phyloP scores from a whole-genome alignment of 2,329 filamentous ascomycete species.

The Phialocephala sp. region DNA sequence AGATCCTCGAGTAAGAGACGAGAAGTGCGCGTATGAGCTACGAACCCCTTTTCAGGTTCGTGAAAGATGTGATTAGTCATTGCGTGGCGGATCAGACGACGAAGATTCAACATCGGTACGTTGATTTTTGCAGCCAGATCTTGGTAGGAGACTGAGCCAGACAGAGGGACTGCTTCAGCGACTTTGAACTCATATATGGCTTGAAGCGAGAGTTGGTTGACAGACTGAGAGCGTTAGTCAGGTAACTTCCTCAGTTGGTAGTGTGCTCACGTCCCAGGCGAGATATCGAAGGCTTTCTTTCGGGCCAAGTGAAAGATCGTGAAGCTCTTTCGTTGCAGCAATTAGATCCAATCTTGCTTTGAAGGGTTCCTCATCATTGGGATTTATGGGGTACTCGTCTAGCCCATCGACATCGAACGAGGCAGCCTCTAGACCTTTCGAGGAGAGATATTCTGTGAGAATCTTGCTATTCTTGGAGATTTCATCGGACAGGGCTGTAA shows the following conservation, averaged over 20 bases:
- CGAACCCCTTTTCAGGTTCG: constrained; percentile 16
- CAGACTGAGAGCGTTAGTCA: neutral
- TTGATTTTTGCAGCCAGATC: constrained; percentile 42
- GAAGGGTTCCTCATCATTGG: neutral
- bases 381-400: neutral
- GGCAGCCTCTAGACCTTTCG: neutral
- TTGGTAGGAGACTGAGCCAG: constrained; percentile 50
- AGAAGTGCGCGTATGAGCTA: constrained; percentile 26
- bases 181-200: constrained; percentile 3
- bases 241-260: neutral
- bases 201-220: constrained; percentile 3
- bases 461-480: constrained; percentile 2
- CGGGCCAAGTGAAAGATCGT: neutral
- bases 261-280: neutral
- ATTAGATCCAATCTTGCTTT: constrained; percentile 1
- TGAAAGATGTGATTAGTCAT: constrained; percentile 57
- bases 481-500: neutral
- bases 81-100: constrained; percentile 55
- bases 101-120: constrained; percentile 46
- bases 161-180: constrained; percentile 48
- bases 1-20: constrained; percentile 47
- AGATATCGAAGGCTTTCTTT: constrained; percentile 7
- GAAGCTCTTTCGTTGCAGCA: neutral
- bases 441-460: neutral
- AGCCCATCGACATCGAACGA: constrained; percentile 6